Conservation (phyloP, 2,329 filamentous ascomycete genomes). For the Juglanconis sp. region DNA sequence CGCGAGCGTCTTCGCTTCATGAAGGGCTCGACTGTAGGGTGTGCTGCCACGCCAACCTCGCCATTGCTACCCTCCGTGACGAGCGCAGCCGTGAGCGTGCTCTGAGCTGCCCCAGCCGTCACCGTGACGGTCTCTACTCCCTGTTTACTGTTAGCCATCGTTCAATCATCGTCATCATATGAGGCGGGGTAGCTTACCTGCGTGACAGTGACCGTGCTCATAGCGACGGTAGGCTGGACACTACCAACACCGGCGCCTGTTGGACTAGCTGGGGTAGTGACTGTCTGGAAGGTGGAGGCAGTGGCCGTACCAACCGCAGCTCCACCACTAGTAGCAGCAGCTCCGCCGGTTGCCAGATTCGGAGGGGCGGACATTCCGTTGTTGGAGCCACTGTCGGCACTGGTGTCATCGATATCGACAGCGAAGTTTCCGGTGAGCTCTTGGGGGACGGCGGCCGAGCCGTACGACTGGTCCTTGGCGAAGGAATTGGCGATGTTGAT, state of each 20-base stretch:
- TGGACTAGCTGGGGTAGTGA: conserved; percentile 6
- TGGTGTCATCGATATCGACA: conserved; percentile 32
- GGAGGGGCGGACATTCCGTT: conserved; percentile 17
- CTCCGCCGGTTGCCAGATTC: conserved; percentile 2
- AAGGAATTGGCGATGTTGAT: conserved; percentile 27
- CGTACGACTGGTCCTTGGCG: conserved; percentile 36
- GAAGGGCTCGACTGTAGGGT: conserved; percentile 15
- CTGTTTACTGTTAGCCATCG: not conserved
- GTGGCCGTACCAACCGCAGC: not conserved
- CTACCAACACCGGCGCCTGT: not conserved
- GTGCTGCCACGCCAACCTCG: not conserved
- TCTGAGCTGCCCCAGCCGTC: not conserved
- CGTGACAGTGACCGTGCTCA: conserved; percentile 16
- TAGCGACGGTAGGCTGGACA: not conserved
- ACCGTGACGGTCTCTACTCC: conserved; percentile 11
- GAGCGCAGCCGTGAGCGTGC: not conserved
- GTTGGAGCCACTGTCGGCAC: conserved; percentile 15
- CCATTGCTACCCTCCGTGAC: conserved; percentile 8
- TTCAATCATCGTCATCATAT: not conserved
- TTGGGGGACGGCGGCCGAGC: conserved; percentile 39
- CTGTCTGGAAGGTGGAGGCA: conserved; percentile 15
- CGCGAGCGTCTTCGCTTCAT: conserved; percentile 12
- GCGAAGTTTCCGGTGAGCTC: conserved; percentile 46
- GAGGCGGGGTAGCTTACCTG: conserved; percentile 2
- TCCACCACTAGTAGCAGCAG: not conserved